These are phyloP conservation scores for Vigna nakashimae DNA, from an alignment of 306 rosid genomes.

Conservation along the genomic window DNA sequence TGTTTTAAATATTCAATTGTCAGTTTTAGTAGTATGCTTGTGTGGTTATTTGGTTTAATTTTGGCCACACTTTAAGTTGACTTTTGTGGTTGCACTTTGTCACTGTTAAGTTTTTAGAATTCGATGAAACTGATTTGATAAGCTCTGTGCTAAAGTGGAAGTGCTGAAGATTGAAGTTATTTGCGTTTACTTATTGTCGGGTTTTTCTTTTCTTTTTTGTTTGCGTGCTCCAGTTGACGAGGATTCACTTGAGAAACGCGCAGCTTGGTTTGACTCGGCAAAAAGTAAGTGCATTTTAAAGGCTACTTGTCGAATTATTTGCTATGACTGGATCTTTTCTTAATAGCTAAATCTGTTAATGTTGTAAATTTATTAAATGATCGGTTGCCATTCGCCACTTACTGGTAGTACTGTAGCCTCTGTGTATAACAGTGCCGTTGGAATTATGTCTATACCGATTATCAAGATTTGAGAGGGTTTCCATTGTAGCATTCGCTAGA, in stretches of 20 bases:
- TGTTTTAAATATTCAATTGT: constrained; percentile 11
- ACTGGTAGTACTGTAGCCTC: constrained; percentile 32
- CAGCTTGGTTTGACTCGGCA: constrained; percentile 90
- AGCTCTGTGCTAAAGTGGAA: constrained; percentile 36
- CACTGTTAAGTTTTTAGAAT: background rate
- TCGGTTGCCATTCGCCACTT: constrained; percentile 13
- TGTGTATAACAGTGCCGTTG: constrained; percentile 23
- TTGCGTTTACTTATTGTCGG: constrained; percentile 35
- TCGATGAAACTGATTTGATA: constrained; percentile 21
- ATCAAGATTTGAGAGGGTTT: constrained; percentile 33
- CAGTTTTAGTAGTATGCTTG: constrained; percentile 12
- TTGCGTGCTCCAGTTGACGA: constrained; percentile 62
- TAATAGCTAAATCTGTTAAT: constrained; percentile 41
- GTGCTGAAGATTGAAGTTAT: constrained; percentile 8
- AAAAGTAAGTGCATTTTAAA: constrained; percentile 66
- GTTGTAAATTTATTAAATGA: constrained; percentile 16
- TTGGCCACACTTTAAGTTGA: constrained; percentile 25
- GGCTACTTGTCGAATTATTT: constrained; percentile 24
- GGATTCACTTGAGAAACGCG: constrained; percentile 73
- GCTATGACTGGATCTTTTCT: constrained; percentile 12
- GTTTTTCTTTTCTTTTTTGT: constrained; percentile 8
- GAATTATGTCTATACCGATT: constrained; percentile 25
- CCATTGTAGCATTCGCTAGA: constrained; percentile 13
- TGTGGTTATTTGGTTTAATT: constrained; percentile 27
- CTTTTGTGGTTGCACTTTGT: constrained; percentile 19